phyloP scores from a whole-genome alignment of 768 basidiomycete genomes.

The Tubosaeta sp. region DNA sequence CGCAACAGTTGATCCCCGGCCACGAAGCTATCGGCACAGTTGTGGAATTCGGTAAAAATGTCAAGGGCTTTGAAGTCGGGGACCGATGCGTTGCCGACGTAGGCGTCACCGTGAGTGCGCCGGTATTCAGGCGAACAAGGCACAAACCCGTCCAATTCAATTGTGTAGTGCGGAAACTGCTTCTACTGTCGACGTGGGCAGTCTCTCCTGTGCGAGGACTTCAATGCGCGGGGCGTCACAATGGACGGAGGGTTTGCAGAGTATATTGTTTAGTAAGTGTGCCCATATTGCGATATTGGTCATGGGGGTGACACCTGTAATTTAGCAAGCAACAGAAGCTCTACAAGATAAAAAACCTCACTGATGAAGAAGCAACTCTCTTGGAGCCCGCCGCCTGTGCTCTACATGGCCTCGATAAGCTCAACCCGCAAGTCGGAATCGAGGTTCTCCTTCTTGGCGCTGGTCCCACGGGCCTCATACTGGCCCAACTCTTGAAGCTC shows the following conservation, averaged over 20 bases:
- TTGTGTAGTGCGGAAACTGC: slow-evolving; percentile 68
- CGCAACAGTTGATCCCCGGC: slow-evolving; percentile 60
- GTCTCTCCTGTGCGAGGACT: slow-evolving; percentile 79
- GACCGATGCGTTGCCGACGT: slow-evolving; percentile 87
- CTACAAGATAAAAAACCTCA: slow-evolving; percentile 84
- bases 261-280: slow-evolving; percentile 74
- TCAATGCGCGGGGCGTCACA: slow-evolving; percentile 75
- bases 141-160: slow-evolving; percentile 1
- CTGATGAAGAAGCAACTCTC: slow-evolving; percentile 83
- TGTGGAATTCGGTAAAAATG: slow-evolving; percentile 74
- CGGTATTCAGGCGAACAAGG: not conserved
- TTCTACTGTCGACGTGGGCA: slow-evolving; percentile 88
- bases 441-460: slow-evolving; percentile 85
- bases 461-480: slow-evolving; percentile 89
- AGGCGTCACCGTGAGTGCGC: slow-evolving; percentile 53
- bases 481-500: slow-evolving; percentile 81
- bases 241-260: slow-evolving; percentile 86
- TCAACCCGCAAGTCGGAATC: slow-evolving; percentile 74
- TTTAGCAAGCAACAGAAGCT: slow-evolving; percentile 65
- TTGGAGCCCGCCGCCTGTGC: slow-evolving; percentile 90
- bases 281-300: not conserved
- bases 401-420: slow-evolving; percentile 87
- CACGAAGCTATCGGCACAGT: slow-evolving; percentile 74
- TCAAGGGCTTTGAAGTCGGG: slow-evolving; percentile 69
- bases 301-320: not conserved